Base-by-base conservation (phyloP, 2,329 filamentous ascomycete genomes). In the Fusarium udum region DNA sequence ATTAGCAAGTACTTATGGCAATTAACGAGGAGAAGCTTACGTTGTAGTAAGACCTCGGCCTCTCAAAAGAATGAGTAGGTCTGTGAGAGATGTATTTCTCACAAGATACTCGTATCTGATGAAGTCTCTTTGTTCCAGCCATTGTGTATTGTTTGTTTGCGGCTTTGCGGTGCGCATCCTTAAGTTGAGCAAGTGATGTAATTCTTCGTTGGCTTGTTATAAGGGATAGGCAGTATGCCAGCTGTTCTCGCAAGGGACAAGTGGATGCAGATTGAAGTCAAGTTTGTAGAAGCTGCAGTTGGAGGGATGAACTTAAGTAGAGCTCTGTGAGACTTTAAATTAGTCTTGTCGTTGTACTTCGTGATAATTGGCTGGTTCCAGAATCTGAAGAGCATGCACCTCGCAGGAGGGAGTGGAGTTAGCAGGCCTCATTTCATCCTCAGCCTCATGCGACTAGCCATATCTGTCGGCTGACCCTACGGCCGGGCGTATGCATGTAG, bases 231-330 rank as follows among this genome's bases (percentile, higher is more conserved):
- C 7, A 22, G 13, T n/a, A n/a, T 1, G 39, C n/a, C 39, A n/a
- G 22, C 39, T n/a, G 39, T 42, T n/a, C 11, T 7, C 11, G 39
- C 39, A 42, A n/a, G 9, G n/a, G 13, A 42, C 39, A 9, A 42
- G 39, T 14, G 20, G 15, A 42, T 0, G 39, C 1, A 42, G 39
- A n/a, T 6, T 42, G 22, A 8, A 2, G 14, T 14, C 0, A 15
- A 15, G 6, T 3, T 14, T 5, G 7, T 42, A 22, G n/a, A 13
- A 42, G 22, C 3, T n/a, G 22, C n/a, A 20, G 20, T 4, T 7
- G 14, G 8, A 4, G 22, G 39, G 20, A 42, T n/a, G 13, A 14
- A n/a, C 1, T 14, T 22, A 42, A 42, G 22, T 42, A 15, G 7
- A 42, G 39, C 12, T 15, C 22, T n/a, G 8, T 42, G 28, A 31